Evolutionary conservation across 768 basidiomycete genomes (phyloP).

Genomic region (Xanthoconium purpureum): DNA sequence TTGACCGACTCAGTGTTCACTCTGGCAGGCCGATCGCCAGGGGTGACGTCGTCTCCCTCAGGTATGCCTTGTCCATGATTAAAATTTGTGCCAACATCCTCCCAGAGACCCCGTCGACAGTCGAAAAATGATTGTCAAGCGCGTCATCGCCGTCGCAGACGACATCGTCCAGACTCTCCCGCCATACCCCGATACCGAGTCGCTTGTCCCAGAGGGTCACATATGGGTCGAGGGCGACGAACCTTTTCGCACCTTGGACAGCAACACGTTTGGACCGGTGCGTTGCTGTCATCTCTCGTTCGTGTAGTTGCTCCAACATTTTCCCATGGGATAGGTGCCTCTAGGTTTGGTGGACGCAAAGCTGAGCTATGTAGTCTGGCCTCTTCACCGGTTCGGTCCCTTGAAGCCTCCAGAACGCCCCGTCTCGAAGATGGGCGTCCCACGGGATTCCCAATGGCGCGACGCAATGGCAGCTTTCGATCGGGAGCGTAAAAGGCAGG

Average conservation of each 20-base stretch:
- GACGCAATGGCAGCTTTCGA: conserved; percentile 32
- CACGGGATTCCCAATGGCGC: conserved; percentile 26
- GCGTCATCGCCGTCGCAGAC: conserved; percentile 61
- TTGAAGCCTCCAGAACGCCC: conserved; percentile 26
- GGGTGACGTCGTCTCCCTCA: conserved; percentile 65
- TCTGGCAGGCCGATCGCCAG: conserved; percentile 38
- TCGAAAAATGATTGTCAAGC: conserved; percentile 56
- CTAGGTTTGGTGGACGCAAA: conserved; percentile 50
- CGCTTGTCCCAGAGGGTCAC: conserved; percentile 58
- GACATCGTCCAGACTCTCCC: conserved; percentile 66
- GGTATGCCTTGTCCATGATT: conserved; percentile 34
- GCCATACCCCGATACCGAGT: conserved; percentile 56
- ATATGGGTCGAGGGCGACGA: conserved; percentile 66
- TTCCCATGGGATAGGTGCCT: conserved; percentile 33
- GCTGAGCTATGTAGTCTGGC: conserved; percentile 51
- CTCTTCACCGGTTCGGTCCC: conserved; percentile 44
- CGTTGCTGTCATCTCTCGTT: conserved; percentile 15
- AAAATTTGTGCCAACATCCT: background rate
- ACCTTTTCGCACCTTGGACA: conserved; percentile 55
- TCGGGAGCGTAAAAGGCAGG: conserved; percentile 25
- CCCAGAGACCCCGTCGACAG: conserved; percentile 60
- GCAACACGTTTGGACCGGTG: conserved; percentile 72
- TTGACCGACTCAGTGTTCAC: conserved; percentile 49
- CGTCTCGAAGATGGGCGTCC: conserved; percentile 9
- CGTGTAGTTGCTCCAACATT: background rate